Conservation (phyloP, 495 filamentous ascomycete genomes). For the Aspergillus bertholletiae region DNA sequence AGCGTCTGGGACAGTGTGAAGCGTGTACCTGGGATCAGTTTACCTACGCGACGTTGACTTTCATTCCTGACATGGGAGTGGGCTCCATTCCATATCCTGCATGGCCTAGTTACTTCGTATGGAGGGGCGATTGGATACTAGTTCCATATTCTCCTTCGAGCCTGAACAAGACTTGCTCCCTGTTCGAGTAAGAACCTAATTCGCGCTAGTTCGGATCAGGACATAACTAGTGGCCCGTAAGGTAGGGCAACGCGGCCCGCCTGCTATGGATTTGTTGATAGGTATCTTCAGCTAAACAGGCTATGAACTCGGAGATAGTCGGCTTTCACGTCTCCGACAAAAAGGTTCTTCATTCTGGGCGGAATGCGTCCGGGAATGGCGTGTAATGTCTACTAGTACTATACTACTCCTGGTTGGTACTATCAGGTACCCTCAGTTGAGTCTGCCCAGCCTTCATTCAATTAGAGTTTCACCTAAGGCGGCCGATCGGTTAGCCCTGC, state of each 20-base stretch:
- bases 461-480: not conserved
- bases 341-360: not conserved
- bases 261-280: not conserved
- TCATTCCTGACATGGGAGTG: not conserved
- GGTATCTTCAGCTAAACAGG: not conserved
- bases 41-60: conserved; percentile 9
- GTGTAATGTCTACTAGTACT: not conserved
- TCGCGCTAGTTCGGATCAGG: not conserved
- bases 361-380: not conserved
- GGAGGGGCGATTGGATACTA: not conserved
- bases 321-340: no score
- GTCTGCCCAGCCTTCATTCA: no score
- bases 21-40: conserved; percentile 44
- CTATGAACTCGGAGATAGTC: not conserved
- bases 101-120: not conserved
- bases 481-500: not conserved
- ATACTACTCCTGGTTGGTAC: no score
- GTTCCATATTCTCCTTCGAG: not conserved
- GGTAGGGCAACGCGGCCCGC: not conserved
- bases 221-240: not conserved
- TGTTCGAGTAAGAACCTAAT: no score
- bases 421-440: no score
- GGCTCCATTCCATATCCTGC: not conserved
- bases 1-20: conserved; percentile 87
- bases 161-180: no score